Evolutionary conservation across 768 basidiomycete genomes (phyloP), one percentile per base, ranked within the genome.

Genomic region (Lentinula edodes): DNA sequence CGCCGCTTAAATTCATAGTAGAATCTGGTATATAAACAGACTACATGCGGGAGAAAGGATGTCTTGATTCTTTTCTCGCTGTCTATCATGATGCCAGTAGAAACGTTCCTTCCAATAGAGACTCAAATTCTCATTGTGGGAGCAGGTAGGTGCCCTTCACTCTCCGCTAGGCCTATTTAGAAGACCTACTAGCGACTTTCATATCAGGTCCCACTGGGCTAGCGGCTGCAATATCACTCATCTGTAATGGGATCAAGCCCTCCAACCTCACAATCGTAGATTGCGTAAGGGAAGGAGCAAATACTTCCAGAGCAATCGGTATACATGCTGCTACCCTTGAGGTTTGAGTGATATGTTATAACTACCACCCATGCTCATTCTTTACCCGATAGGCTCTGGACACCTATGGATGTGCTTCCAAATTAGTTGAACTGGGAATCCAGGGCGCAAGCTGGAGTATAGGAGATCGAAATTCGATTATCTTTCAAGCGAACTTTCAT

Each of bases 241-340:
- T 66, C 46, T 67, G 73, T 32, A 72, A 75, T 20, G 76, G 72
- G 3, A 70, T 74, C 50, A n/a, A 58, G 15, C 48, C 58, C 1
- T 66, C 57, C 9, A 71, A 78, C 38, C 66, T 82, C 23, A 62
- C 73, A 9, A 65, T 81, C 6, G 78, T 81, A 0, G 80, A 82
- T 48, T 72, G 73, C 12, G 23, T 71, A 5, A 28, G 55, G 0
- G 58, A 72, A n/a, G 76, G 74, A 2, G 63, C 73, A 48, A 74
- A 74, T 52, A 64, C 63, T n/a, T 80, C 81, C 6, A 77, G 81
- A 16, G 79, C 81, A 0, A 51, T 75, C 3, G 68, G 73, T 9
- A 62, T 81, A 23, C 81, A 83, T 60, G 74, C 81, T 8, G 74
- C 74, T 50, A 80, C 81, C 9, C 68, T 82, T n/a, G 81, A 82